Evolutionary conservation across 2,329 filamentous ascomycete species (phyloP), one percentile per base, ranked within the genome.

Genomic region (Alternaria panax): DNA sequence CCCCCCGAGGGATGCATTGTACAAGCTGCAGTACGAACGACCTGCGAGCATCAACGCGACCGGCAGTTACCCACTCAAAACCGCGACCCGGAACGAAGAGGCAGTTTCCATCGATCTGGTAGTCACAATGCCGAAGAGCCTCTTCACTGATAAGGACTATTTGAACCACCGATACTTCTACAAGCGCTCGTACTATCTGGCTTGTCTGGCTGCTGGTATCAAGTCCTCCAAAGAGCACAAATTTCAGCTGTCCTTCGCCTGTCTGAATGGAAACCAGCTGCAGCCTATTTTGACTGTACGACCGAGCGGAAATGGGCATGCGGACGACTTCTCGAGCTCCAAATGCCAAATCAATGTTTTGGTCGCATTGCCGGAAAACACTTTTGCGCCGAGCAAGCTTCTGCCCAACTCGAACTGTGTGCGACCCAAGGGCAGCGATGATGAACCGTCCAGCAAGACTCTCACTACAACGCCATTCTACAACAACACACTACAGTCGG

Each of bases 61-160:
- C 30, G 95, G 95, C 50, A 96, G 93, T 78, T 94, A 96, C 80
- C 87, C 91, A 11, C 83, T 91, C 51, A 90, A 87, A 76, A 93
- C 89, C 2, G 90, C 92, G 78, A 82, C 88, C 58, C 91, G 90
- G 70, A 83, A 84, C 11, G 86, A 89, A 66, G 78, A 80, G 48
- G 78, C 76, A 25, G 80, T 89, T 25, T 83, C 85, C 16, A 84
- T 97, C 60, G 94, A 98, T 77, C 87, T 98, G 85, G 88, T 94
- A 6, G 87, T 96, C 16, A 90, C 91, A 47, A 96, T 99, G 88
- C 94, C 95, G 5, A 70, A 82, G 57, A 80, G 85, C 1, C 80
- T 97, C 12, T 93, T 98, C 71, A 92, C 97, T 73, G 92, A 96
- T 43, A 98, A 98, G 79, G 95, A 99, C 78, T 97, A 94, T 75